phyloP scores from a whole-genome alignment of 108 stramenopile genomes.

The Poteriospumella lacustris region DNA sequence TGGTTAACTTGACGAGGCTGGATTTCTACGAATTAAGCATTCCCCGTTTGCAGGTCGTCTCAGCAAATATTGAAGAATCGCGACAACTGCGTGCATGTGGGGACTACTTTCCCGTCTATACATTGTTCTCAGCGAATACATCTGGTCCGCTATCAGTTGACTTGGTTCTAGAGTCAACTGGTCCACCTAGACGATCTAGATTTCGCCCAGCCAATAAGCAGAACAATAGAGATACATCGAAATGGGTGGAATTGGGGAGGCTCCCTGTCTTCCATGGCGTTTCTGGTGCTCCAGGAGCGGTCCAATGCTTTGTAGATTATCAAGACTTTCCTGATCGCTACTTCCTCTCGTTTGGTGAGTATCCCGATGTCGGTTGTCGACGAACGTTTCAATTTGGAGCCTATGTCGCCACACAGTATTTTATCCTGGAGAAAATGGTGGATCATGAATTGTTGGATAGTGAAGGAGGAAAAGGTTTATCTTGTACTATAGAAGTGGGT shows the following conservation, averaged over 20 bases:
- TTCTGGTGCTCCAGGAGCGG: background rate
- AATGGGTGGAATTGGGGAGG: background rate
- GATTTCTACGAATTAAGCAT: background rate
- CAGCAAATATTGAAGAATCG: background rate
- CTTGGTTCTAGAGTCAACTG: background rate
- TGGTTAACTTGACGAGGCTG: background rate
- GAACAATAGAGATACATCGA: background rate
- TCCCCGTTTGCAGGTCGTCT: background rate
- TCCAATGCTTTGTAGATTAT: background rate
- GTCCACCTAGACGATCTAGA: background rate
- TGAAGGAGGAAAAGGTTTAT: slow-evolving; percentile 18
- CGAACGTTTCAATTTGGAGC: background rate
- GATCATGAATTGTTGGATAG: slow-evolving; percentile 1
- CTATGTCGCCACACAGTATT: slow-evolving; percentile 21
- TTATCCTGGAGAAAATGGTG: background rate
- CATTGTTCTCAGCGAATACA: background rate
- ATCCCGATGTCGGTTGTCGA: background rate
- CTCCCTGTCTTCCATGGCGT: background rate
- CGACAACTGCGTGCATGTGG: background rate
- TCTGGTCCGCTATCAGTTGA: background rate
- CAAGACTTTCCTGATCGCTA: slow-evolving; percentile 4
- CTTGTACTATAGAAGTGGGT: slow-evolving; percentile 5
- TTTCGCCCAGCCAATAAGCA: background rate
- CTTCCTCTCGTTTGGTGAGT: background rate
- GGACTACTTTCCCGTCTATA: background rate